Base-by-base conservation (phyloP, 2,329 filamentous ascomycete species). In the Hymenoscyphus infarciens region DNA sequence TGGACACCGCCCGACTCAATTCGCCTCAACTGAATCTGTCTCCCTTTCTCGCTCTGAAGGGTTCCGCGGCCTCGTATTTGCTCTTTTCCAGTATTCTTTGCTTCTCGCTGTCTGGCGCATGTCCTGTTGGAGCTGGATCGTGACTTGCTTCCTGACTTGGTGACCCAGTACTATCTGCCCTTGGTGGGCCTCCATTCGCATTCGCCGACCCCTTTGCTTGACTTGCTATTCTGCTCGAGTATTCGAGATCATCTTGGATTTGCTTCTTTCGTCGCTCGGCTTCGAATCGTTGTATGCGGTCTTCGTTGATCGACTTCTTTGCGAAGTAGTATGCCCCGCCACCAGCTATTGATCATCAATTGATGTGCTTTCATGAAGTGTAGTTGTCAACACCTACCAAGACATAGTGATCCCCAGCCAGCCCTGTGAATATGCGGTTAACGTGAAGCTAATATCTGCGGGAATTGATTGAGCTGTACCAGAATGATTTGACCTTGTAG, bases 241-340 rank as follows among this genome's bases (percentile, higher is more conserved):
- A 76, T 71, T 87, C 83, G 64, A 87, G 76, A n/a, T 80, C 80
- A 29, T 82, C 77, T 49, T 82, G 78, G 70, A 81, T 78, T 63
- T 82, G 83, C 78, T 83, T 88, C 27, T 67, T 63, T 78, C 89
- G 87, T 70, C 85, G 78, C 61, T 83, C 82, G 63, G 82, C 83
- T 65, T 89, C 87, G 68, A 89, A 85, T 72, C 91, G 86, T 64
- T 85, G 80, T 65, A 85, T 82, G 67, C 94, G 90, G 77, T 97
- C 92, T 70, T 90, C 90, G 75, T 97, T 97, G 83, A 99, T 96
- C 76, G 88, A 88, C 74, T 86, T 84, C 83, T 99, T 99, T 67
- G 95, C 95, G 75, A 97, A 97, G 81, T 91, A 92, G 82, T 98
- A 99, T 72, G 94, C 92, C 67, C 89, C 91, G 68, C 87, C 95